These are phyloP conservation scores for Cyclocybe cylindracea DNA, from an alignment of 768 basidiomycete genomes.

Conservation along the genomic window DNA sequence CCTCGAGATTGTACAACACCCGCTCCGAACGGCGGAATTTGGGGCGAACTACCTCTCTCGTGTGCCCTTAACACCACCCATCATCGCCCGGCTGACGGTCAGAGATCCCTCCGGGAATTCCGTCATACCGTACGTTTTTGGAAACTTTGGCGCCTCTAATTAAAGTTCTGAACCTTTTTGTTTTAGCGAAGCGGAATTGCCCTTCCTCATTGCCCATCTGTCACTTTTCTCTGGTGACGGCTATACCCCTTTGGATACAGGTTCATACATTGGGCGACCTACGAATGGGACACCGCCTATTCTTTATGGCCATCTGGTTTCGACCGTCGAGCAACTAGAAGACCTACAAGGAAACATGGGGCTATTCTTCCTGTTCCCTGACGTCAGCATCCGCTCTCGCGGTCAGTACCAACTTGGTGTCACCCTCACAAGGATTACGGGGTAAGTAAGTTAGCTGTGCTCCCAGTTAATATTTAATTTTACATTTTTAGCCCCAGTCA, in stretches of 20 bases:
- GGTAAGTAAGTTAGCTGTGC: constrained; percentile 48
- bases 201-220: constrained; percentile 85
- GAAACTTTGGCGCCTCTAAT: neutral
- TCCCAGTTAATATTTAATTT: neutral
- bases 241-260: constrained; percentile 59
- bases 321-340: constrained; percentile 76
- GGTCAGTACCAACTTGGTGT: constrained; percentile 79
- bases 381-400: constrained; percentile 80
- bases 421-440: constrained; percentile 71
- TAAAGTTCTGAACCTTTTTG: constrained; percentile 10
- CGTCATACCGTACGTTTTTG: constrained; percentile 72
- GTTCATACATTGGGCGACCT: constrained; percentile 52
- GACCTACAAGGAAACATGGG: constrained; percentile 81
- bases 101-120: constrained; percentile 70
- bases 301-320: constrained; percentile 85
- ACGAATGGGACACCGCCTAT: constrained; percentile 56
- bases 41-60: constrained; percentile 73
- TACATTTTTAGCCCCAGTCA: constrained; percentile 38
- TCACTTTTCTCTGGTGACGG: constrained; percentile 77
- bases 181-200: constrained; percentile 78
- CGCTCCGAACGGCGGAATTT: constrained; percentile 80
- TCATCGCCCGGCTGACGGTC: constrained; percentile 78
- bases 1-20: constrained; percentile 86
- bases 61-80: constrained; percentile 81
- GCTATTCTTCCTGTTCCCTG: constrained; percentile 89